A percentile compares a stretch with the other conserved stretches of the same genome.
These are phyloP conservation scores for Paraglomus brasilianum DNA, from an alignment of 192 early-diverging fungal genomes.

Conservation along the genomic window DNA sequence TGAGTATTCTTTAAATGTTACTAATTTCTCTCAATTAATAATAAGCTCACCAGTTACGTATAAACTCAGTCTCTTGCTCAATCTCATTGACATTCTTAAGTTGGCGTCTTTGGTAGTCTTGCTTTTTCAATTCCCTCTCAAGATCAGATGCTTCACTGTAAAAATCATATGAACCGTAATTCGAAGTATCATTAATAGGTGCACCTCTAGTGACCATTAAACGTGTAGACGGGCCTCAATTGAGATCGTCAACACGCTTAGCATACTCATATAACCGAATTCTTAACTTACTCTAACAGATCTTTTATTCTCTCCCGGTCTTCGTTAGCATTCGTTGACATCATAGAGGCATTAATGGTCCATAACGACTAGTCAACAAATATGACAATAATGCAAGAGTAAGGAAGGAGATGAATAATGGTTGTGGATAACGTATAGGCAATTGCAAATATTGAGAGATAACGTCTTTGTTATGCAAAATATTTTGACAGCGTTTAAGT, in stretches of 20 bases:
- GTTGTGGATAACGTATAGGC: no score
- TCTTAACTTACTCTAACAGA: constrained; percentile 13
- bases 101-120: constrained; percentile 20
- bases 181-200: no score
- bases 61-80: constrained; percentile 26
- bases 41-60: constrained; percentile 20
- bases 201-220: no score
- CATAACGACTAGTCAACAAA: no score
- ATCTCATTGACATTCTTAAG: background rate
- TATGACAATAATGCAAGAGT: no score
- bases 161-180: background rate
- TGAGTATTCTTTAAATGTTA: background rate
- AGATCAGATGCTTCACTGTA: constrained; percentile 27
- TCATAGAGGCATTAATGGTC: constrained; percentile 16
- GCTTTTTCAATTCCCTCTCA: constrained; percentile 30
- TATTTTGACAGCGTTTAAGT: no score
- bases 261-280: background rate
- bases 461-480: no score
- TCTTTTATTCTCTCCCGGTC: constrained; percentile 31
- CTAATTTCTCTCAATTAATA: background rate
- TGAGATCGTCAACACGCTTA: background rate
- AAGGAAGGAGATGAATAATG: no score
- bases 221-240: background rate
- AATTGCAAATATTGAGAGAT: no score
- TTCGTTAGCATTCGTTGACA: constrained; percentile 34